Percentiles rank a stretch among this genome's conserved stretches.
Conservation (phyloP, 2,329 filamentous ascomycete species). For the Pestalotiopsis fici region DNA sequence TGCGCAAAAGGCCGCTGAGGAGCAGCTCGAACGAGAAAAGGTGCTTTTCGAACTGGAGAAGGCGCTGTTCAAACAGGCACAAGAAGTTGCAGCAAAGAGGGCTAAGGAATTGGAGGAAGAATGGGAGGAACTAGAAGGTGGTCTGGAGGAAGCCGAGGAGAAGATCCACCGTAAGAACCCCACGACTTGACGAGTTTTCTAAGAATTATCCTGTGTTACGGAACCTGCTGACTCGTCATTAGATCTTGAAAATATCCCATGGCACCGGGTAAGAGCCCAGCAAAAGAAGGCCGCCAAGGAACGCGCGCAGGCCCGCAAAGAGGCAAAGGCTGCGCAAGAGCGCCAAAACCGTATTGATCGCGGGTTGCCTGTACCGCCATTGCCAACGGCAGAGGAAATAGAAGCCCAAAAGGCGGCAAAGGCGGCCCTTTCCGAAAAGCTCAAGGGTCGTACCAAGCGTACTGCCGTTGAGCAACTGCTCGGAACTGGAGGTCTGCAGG, state of each 20-base stretch:
- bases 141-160: neutral
- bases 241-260: neutral
- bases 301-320: neutral
- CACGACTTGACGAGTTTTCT: neutral
- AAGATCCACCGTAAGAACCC: neutral
- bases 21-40: too few species aligned
- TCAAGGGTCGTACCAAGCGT: neutral
- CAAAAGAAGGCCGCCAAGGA: neutral
- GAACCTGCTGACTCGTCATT: neutral
- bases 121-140: neutral
- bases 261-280: neutral
- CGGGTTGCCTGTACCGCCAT: neutral
- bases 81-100: neutral
- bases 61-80: neutral
- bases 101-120: neutral
- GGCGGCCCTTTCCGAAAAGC: neutral
- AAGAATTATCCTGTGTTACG: neutral
- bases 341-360: neutral
- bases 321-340: neutral
- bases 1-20: too few species aligned
- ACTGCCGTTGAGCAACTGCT: neutral
- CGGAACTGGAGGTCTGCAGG: conserved; percentile 1
- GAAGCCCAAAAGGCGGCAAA: neutral
- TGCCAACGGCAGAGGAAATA: neutral
- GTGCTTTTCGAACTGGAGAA: too few species aligned